Evolutionary conservation across 257 asterid genomes (phyloP).

Genomic region (Plectranthus barbatus): DNA sequence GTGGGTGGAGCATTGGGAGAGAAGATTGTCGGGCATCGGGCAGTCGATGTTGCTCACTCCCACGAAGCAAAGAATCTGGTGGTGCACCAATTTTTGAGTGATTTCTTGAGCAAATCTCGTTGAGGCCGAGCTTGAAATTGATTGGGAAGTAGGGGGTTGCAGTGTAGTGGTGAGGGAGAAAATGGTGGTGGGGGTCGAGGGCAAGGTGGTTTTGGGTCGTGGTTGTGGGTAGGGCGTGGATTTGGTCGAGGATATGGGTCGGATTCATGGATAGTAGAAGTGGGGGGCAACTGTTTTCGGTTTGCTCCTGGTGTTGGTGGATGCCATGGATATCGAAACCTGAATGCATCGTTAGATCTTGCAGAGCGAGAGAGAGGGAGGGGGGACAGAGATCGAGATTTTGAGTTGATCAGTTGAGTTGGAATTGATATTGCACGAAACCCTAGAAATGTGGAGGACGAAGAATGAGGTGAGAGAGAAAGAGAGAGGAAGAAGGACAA

Average conservation of each 20-base stretch:
- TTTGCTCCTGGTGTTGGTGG: conserved; percentile 3
- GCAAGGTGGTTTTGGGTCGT: conserved; percentile 26
- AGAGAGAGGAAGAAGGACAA: background rate
- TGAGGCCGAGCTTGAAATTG: conserved; percentile 44
- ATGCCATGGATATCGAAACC: conserved; percentile 39
- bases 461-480: background rate
- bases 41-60: conserved; percentile 31
- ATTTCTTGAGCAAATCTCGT: conserved; percentile 3
- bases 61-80: conserved; percentile 28
- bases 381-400: too few species aligned
- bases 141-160: conserved; percentile 24
- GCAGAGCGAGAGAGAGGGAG: background rate
- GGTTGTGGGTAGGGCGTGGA: conserved; percentile 14
- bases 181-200: conserved; percentile 24
- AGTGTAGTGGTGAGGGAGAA: conserved; percentile 15
- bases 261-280: conserved; percentile 28
- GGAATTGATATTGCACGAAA: conserved; percentile 3
- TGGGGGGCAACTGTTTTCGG: conserved; percentile 9
- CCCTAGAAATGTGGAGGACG: conserved; percentile 21
- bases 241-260: conserved; percentile 33
- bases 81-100: background rate
- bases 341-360: conserved; percentile 34
- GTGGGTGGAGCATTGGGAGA: conserved; percentile 36
- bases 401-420: background rate
- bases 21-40: conserved; percentile 33